Evolutionary conservation across 106 monocot species (phyloP), one percentile per base, ranked within the genome.

Genomic region (Chionographis japonica): DNA sequence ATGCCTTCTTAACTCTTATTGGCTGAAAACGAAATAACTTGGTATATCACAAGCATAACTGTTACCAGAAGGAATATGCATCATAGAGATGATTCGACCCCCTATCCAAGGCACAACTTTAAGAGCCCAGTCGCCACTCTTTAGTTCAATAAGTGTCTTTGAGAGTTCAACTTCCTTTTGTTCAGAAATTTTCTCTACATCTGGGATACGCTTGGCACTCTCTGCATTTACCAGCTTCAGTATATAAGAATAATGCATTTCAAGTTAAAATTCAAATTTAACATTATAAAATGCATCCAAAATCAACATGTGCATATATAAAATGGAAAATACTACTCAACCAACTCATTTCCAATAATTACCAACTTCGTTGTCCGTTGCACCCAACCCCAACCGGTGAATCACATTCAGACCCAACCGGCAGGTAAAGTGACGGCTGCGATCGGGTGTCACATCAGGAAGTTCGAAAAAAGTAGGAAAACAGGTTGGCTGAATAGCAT

Each of bases 81-180:
- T 69, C 92, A 97, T 97, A 52, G 95, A 97, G 66, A 89, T 86
- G 50, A 92, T 78, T 57, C 95, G 75, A 59, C 95, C 95, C 3
- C 95, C 95, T 72, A 92, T 80, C 89, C 92, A 97, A 13, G 95
- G 95, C 4, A 97, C 89, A 35, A 92, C 58, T 74, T 89, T 82
- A 62, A 97, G 80, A 36, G 50, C 16, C 95, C 95, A 97, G 46
- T 92, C 84, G 60, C 89, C 86, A 74, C 86, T 83, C 71, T 87
- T 89, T 56, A 97, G 60, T 37, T 92, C 85, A 50, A 97, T 69
- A 49, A 86, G 92, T 46, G 65, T 79, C 56, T 74, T 87, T 60
- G 92, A 80, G 16, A 87, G 80, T 74, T 89, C 87, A 53, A 72
- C 52, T 16, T 86, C 92, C 56, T 84, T 84, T 15, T 76, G 41